Evolutionary conservation across 2,329 filamentous ascomycete genomes (phyloP).

Genomic region (Colletotrichum sp.): DNA sequence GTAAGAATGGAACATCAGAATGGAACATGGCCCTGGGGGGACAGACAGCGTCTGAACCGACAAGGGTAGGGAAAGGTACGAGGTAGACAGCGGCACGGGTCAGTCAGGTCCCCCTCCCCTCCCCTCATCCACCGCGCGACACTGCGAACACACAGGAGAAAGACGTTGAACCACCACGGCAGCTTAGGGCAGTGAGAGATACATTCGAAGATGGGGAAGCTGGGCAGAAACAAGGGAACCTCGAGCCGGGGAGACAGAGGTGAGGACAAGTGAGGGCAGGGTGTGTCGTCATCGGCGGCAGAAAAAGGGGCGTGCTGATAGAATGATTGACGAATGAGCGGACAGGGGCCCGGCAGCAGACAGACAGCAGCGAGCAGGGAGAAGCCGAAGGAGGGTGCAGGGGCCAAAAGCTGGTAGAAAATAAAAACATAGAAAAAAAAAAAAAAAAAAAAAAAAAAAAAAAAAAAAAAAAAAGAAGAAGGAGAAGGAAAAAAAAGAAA

Average conservation of each 20-base stretch:
- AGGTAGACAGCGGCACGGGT: neutral
- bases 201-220: neutral
- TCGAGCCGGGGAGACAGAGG: neutral
- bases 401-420: neutral
- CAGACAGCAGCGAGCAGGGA: neutral
- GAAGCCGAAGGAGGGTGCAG: neutral
- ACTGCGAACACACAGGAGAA: neutral
- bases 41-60: neutral
- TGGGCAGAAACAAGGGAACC: slow-evolving; percentile 6
- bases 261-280: neutral
- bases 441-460: neutral
- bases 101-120: neutral
- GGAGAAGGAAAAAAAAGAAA: neutral
- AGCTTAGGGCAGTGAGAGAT: neutral
- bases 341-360: neutral
- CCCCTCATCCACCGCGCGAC: neutral
- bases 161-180: neutral
- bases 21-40: neutral
- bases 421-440: neutral
- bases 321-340: neutral
- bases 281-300: neutral
- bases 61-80: slow-evolving; percentile 1
- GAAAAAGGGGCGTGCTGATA: neutral
- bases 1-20: slow-evolving; percentile 1
- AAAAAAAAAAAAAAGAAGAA: neutral